Base-by-base conservation (phyloP, 2,329 filamentous ascomycete species). In the Teratosphaeria nubilosa region DNA sequence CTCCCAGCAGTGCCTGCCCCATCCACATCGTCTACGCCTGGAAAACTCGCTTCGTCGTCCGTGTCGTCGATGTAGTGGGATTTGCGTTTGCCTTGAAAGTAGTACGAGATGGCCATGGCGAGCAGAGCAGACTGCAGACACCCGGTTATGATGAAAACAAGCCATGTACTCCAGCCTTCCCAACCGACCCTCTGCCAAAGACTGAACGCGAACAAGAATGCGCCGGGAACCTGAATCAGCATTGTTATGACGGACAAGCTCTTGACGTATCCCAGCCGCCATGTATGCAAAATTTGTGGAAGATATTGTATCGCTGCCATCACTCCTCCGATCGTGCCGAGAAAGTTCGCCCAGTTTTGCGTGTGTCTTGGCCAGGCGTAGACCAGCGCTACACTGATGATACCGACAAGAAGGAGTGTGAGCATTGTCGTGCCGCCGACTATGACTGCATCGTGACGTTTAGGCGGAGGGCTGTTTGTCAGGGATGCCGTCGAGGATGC, bases 211-310 rank as follows among this genome's bases (percentile, higher is more conserved):
- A 95, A 97, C 6, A 99, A 76, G 65, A 96, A 86, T 59, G 90
- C 91, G 0, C 94, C 94, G 0, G 94, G 94, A 0, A 92, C 96
- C 73, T 99, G 94, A 34, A 99, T 96, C 70, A 88, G 88, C 91
- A 99, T 97, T 87, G 96, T 97, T 4, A 90, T 87, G 58, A 99
- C 94, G 68, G 90, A 96, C 66, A 99, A 76, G 71, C 91, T 96
- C 57, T 91, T 91, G 1, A 95, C 87, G 66, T 91, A 86, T 70
- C 92, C 88, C 59, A 96, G 78, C 56, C 79, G 82, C 75, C 89
- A 95, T 0, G 94, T 99, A 56, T 88, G 96, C 76, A 86, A 91
- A 63, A 99, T 95, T 75, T 99, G 94, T 0, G 94, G 94, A 16
- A 99, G 78, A 73, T 97, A 99, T 75, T 99, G 94, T 24, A 97